Conservation (phyloP, 2,329 filamentous ascomycete genomes). For the Colletotrichum lindemuthianum region DNA sequence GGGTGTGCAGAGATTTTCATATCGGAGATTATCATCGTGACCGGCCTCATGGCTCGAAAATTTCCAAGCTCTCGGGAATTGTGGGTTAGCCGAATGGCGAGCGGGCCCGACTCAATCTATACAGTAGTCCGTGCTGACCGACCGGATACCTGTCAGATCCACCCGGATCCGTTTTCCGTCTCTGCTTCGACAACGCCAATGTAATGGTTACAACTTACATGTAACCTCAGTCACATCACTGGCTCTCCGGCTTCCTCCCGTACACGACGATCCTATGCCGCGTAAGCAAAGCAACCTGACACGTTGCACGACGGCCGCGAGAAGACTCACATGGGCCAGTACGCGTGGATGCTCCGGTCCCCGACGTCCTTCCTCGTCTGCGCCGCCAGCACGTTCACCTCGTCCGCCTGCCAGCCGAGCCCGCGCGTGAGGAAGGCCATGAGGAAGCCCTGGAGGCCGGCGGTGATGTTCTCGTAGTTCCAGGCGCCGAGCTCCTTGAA, state of each 20-base stretch:
- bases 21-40: conserved; percentile 1
- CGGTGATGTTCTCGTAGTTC: conserved; percentile 45
- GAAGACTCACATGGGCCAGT: conserved; percentile 49
- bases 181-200: background rate
- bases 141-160: background rate
- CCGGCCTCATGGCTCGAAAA: background rate
- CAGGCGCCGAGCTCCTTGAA: conserved; percentile 49
- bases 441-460: conserved; percentile 47
- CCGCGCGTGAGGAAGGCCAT: conserved; percentile 50
- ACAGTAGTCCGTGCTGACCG: background rate
- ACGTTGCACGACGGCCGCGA: background rate
- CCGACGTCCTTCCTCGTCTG: conserved; percentile 40
- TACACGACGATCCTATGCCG: conserved; percentile 29
- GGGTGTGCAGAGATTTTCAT: background rate
- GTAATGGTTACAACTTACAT: too few relatives aligned
- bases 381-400: conserved; percentile 41
- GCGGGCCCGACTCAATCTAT: background rate
- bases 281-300: background rate
- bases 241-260: conserved; percentile 12
- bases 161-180: conserved; percentile 10
- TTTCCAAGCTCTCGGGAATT: background rate
- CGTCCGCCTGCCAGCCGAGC: conserved; percentile 47
- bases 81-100: background rate
- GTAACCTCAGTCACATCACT: too few relatives aligned
- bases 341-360: conserved; percentile 42